These are phyloP conservation scores for Sugiyamaella marilandica DNA, from an alignment of 805 yeast genomes.

Conservation along the genomic window DNA sequence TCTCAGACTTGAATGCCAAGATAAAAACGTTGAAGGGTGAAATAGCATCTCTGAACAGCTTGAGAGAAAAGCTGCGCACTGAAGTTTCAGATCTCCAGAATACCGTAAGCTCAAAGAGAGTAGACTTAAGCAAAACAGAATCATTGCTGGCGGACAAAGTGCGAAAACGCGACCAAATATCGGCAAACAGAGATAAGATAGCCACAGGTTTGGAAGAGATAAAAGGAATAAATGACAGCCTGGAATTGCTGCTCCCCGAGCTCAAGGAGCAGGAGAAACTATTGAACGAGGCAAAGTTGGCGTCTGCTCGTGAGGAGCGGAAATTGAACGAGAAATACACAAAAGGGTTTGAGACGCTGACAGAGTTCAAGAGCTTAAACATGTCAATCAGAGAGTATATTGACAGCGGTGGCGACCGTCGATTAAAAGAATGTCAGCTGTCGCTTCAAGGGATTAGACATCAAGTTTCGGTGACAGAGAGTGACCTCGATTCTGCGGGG, in stretches of 20 bases:
- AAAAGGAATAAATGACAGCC: conserved; percentile 8
- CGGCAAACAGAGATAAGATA: conserved; percentile 5
- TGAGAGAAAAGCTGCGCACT: conserved; percentile 42
- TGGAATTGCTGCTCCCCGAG: conserved; percentile 9
- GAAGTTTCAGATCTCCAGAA: conserved; percentile 46
- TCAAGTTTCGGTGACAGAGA: conserved; percentile 20
- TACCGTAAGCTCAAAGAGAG: conserved; percentile 47
- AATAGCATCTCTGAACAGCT: conserved; percentile 32
- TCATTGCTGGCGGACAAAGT: conserved; percentile 45
- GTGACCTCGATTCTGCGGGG: conserved; percentile 20
- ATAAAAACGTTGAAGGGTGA: conserved; percentile 40
- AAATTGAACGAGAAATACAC: conserved; percentile 1
- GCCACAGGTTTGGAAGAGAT: conserved; percentile 6
- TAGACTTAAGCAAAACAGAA: conserved; percentile 51
- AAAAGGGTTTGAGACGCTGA: conserved; percentile 5
- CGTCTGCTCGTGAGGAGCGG: conserved; percentile 14
- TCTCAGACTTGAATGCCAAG: conserved; percentile 35
- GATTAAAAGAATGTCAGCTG: conserved; percentile 20
- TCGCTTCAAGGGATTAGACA: conserved; percentile 28
- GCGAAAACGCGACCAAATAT: conserved; percentile 21
- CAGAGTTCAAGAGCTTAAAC: conserved; percentile 8
- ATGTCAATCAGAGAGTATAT: conserved; percentile 13
- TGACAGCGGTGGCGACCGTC: conserved; percentile 9
- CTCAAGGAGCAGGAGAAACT: conserved; percentile 10
- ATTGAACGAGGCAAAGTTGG: conserved; percentile 8